Conservation (phyloP, 176 grass and related monocot genomes). For the sorghum (Sorghum bicolor) region DNA sequence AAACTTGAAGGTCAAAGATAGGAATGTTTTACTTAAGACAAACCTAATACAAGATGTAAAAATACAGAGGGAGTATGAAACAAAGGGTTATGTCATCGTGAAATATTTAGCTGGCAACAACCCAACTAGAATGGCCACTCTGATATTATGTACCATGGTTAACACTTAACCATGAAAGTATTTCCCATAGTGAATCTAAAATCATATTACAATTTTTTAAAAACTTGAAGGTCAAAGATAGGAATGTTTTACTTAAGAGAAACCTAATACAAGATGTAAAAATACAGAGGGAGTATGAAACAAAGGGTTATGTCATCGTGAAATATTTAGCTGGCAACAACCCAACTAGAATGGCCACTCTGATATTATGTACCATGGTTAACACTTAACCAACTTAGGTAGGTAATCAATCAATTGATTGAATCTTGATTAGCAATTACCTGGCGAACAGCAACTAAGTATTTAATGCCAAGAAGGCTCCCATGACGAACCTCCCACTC, state of each 20-base stretch:
- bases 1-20: neutral
- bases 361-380: neutral
- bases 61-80: neutral
- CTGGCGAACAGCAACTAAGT: constrained; percentile 90
- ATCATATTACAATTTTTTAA: neutral
- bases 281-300: neutral
- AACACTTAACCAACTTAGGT: neutral
- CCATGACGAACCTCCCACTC: constrained; percentile 99
- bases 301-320: neutral
- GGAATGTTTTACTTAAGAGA: neutral
- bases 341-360: neutral
- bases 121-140: neutral
- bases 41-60: neutral
- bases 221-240: neutral
- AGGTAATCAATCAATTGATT: constrained; percentile 3
- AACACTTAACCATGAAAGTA: neutral
- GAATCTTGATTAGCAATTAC: constrained; percentile 44
- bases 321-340: constrained; percentile 6
- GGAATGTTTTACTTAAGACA: neutral
- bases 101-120: constrained; percentile 6
- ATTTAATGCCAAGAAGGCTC: constrained; percentile 97
- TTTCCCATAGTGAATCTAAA: neutral
- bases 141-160: neutral
- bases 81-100: neutral
- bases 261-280: neutral